A percentile compares a stretch with the other conserved stretches of the same genome.
Conservation (phyloP, 2,329 filamentous ascomycete species). For the Colletotrichum camelliae region DNA sequence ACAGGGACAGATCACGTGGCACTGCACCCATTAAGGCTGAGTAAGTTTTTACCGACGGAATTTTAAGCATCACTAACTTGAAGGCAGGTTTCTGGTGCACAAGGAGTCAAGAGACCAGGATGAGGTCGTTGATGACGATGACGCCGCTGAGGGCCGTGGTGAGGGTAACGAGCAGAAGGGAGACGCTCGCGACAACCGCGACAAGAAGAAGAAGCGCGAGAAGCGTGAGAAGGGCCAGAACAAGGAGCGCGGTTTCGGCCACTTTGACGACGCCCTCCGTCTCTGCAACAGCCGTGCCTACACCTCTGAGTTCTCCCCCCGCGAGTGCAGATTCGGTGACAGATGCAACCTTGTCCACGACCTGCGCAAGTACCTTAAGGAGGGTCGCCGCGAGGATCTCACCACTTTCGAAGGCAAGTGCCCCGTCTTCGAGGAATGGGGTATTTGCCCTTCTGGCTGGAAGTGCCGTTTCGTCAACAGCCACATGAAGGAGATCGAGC, state of each 20-base stretch:
- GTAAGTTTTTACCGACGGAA: slow-evolving; percentile 27
- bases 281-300: slow-evolving; percentile 79
- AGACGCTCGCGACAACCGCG: slow-evolving; percentile 36
- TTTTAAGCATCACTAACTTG: not conserved
- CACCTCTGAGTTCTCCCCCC: slow-evolving; percentile 81
- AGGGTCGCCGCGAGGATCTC: slow-evolving; percentile 83
- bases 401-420: slow-evolving; percentile 79
- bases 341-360: slow-evolving; percentile 85
- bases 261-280: slow-evolving; percentile 75
- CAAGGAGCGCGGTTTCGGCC: slow-evolving; percentile 80
- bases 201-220: slow-evolving; percentile 56
- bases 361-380: slow-evolving; percentile 81
- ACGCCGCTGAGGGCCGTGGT: slow-evolving; percentile 52
- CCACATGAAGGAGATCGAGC: slow-evolving; percentile 82
- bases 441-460: slow-evolving; percentile 85
- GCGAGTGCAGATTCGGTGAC: slow-evolving; percentile 77
- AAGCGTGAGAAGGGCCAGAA: slow-evolving; percentile 72
- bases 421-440: slow-evolving; percentile 78
- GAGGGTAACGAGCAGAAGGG: slow-evolving; percentile 51
- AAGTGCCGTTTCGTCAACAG: slow-evolving; percentile 90
- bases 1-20: slow-evolving; percentile 28
- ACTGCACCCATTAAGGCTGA: slow-evolving; percentile 41
- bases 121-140: slow-evolving; percentile 49
- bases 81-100: slow-evolving; percentile 36
- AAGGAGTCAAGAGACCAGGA: slow-evolving; percentile 61